Percentiles rank a stretch among this genome's conserved stretches.
These are phyloP conservation scores for Leccinum subtestaceum DNA, from an alignment of 768 basidiomycete genomes.

Conservation along the genomic window DNA sequence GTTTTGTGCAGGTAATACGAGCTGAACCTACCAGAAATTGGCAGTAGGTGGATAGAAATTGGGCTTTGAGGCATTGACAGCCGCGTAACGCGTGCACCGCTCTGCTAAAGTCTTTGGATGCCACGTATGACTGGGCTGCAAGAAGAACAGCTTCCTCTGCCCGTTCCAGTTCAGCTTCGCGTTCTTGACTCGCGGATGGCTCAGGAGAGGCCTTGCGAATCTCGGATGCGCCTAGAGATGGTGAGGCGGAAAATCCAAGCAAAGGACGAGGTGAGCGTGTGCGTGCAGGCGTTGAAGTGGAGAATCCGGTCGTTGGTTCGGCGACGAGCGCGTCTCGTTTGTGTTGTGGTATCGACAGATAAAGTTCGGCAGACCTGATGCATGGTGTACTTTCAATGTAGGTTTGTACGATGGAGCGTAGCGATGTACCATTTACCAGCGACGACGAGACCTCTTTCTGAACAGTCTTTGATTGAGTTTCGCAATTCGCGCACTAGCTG, in stretches of 20 bases:
- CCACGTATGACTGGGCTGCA: slow-evolving; percentile 70
- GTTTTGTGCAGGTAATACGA: slow-evolving; percentile 2
- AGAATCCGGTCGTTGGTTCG: slow-evolving; percentile 37
- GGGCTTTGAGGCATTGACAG: slow-evolving; percentile 68
- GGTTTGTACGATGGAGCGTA: slow-evolving; percentile 6
- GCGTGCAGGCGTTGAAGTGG: slow-evolving; percentile 60
- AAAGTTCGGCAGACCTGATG: slow-evolving; percentile 72
- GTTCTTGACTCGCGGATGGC: slow-evolving; percentile 27
- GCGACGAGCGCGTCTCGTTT: slow-evolving; percentile 39
- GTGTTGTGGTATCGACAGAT: slow-evolving; percentile 53
- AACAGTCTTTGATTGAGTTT: slow-evolving; percentile 65
- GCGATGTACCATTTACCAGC: slow-evolving; percentile 73
- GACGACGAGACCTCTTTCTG: slow-evolving; percentile 63
- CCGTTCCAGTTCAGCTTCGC: slow-evolving; percentile 48
- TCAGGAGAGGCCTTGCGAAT: slow-evolving; percentile 6
- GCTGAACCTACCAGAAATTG: slow-evolving; percentile 72
- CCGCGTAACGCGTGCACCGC: slow-evolving; percentile 61
- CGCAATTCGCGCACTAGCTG: slow-evolving; percentile 57
- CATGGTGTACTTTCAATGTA: slow-evolving; percentile 17
- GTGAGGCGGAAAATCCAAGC: slow-evolving; percentile 33
- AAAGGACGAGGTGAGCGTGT: slow-evolving; percentile 40
- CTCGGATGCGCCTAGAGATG: slow-evolving; percentile 25
- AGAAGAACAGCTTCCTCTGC: slow-evolving; percentile 72
- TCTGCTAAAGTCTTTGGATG: slow-evolving; percentile 74
- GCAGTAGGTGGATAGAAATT: slow-evolving; percentile 77